Conservation (phyloP, 192 early-diverging fungal genomes). For the Mortierella claussenii region DNA sequence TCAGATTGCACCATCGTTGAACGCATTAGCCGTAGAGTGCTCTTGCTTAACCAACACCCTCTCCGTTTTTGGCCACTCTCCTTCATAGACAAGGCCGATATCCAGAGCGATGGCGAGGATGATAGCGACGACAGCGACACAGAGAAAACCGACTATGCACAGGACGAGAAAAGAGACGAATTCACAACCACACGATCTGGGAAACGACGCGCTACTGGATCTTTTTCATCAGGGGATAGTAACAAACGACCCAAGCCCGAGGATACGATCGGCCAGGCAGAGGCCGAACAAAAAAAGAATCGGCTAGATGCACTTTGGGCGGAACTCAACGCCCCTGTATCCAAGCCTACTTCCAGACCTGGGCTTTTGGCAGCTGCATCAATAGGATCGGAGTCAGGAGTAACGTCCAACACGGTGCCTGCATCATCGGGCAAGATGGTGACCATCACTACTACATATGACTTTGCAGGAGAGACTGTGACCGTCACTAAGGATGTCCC, state of each 20-base stretch:
- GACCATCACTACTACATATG: constrained; percentile 51
- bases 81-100: constrained; percentile 34
- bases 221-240: neutral
- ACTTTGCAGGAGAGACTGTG: constrained; percentile 51
- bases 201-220: constrained; percentile 9
- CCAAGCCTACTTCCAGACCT: constrained; percentile 3
- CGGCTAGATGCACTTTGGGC: constrained; percentile 65
- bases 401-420: neutral
- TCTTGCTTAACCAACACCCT: no score
- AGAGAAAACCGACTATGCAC: constrained; percentile 5
- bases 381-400: neutral
- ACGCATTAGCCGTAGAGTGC: no score
- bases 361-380: constrained; percentile 1
- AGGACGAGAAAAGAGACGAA: neutral
- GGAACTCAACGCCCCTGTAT: constrained; percentile 58
- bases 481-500: constrained; percentile 53
- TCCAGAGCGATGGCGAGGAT: constrained; percentile 25
- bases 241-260: constrained; percentile 11
- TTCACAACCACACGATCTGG: constrained; percentile 34
- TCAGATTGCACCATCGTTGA: neutral
- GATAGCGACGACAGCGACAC: constrained; percentile 30
- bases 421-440: constrained; percentile 29
- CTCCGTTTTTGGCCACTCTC: no score
- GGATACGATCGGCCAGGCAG: constrained; percentile 10
- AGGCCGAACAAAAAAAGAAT: constrained; percentile 29